Base-by-base conservation (phyloP, 495 filamentous ascomycete species). In the Penicillium samsonianum region DNA sequence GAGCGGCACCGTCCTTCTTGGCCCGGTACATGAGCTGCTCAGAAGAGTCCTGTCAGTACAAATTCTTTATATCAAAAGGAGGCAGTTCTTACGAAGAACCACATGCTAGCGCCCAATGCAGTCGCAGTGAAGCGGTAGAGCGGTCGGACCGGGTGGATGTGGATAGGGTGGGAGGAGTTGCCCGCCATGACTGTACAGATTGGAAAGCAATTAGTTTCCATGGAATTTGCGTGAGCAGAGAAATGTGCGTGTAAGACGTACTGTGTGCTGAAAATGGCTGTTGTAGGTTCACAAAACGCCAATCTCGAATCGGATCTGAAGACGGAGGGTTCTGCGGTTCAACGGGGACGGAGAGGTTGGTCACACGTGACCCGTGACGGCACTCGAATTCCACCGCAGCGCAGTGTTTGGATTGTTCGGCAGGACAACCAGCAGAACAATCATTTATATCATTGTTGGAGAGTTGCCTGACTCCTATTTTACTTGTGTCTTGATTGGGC, bases 21-120 rank as follows among this genome's bases (percentile, higher is more conserved):
- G 92, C 91, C 41, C 95, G 85, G 71, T 96, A 98, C 88, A 97
- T 91, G 62, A 96, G 76, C 92, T 96, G 62, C 42, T 56, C 20
- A n/a, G 8, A 14, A 50, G 23, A 65, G 41, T 63, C 14, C 28
- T n/a, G 41, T 71, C 57, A 69, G 60, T 31, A 53, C 28, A 41
- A 25, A 1, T 44, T 58, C 50, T 22, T 41, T 55, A 53, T 26
- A 44, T 20, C 17, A 35, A 37, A 9, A n/a, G 17, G 28, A 33
- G 8, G 33, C 16, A 31, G 58, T 44, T 67, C 89, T 66, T 83
- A 98, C 94, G 74, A 92, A 98, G 78, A 98, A 98, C 94, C 94
- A 99, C 95, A 98, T 99, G 78, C 87, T 89, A 20, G 94, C 94
- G 58, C 91, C 90, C 48, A 99, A 77, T 51, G 85, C 88, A 26